phyloP scores from a whole-genome alignment of 306 rosid genomes.

The Canavalia ensiformis region DNA sequence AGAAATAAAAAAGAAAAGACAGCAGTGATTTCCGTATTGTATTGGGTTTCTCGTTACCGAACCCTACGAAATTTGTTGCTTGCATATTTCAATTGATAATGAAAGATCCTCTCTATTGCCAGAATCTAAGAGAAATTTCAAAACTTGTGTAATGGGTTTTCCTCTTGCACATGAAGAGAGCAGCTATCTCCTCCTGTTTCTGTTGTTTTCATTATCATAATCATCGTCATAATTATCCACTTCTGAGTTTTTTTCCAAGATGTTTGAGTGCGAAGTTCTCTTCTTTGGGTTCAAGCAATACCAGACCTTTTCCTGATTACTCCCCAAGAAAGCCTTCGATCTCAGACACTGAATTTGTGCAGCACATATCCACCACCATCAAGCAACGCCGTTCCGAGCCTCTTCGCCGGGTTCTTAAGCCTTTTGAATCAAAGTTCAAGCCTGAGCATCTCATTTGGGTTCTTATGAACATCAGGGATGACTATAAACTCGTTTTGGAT shows the following conservation, averaged over 20 bases:
- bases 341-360: slow-evolving; percentile 69
- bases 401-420: slow-evolving; percentile 66
- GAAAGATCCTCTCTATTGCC: slow-evolving; percentile 42
- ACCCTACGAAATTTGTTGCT: background rate
- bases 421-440: slow-evolving; percentile 66
- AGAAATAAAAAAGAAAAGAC: background rate
- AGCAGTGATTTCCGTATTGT: background rate
- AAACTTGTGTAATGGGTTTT: slow-evolving; percentile 57
- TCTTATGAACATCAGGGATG: slow-evolving; percentile 67
- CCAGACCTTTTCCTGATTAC: slow-evolving; percentile 87
- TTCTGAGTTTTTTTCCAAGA: slow-evolving; percentile 26
- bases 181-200: slow-evolving; percentile 46
- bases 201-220: slow-evolving; percentile 29
- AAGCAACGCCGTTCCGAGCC: slow-evolving; percentile 77
- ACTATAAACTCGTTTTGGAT: slow-evolving; percentile 66
- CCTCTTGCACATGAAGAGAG: slow-evolving; percentile 69
- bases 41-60: background rate
- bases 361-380: slow-evolving; percentile 66
- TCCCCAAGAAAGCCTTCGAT: slow-evolving; percentile 74
- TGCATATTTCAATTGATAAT: slow-evolving; percentile 40
- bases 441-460: slow-evolving; percentile 78
- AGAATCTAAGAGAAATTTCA: slow-evolving; percentile 28
- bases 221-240: no score
- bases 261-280: slow-evolving; percentile 43
- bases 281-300: slow-evolving; percentile 50